Conservation (phyloP, 2,329 filamentous ascomycete genomes). For the Samsoniella hepiali region DNA sequence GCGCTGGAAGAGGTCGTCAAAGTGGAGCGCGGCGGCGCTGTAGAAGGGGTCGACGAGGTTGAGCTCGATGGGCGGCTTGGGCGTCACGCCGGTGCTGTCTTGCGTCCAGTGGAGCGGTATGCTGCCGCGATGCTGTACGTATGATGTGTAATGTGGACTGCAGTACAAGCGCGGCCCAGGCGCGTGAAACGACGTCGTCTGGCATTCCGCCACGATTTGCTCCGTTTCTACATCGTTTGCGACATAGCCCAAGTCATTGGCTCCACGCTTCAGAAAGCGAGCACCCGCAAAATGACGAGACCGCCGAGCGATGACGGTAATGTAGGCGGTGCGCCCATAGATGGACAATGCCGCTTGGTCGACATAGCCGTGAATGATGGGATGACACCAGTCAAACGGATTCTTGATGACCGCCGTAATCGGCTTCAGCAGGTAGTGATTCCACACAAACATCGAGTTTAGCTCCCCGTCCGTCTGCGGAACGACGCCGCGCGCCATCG, state of each 20-base stretch:
- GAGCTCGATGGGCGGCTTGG: conserved; percentile 92
- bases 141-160: conserved; percentile 90
- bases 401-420: conserved; percentile 68
- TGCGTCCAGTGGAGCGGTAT: conserved; percentile 98
- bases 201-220: conserved; percentile 92
- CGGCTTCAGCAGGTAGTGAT: conserved; percentile 80
- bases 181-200: conserved; percentile 93
- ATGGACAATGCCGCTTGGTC: conserved; percentile 81
- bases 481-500: conserved; percentile 61
- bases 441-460: conserved; percentile 99
- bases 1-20: conserved; percentile 88
- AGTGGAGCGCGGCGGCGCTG: conserved; percentile 86
- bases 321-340: conserved; percentile 84
- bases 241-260: conserved; percentile 92
- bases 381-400: conserved; percentile 92
- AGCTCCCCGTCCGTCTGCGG: conserved; percentile 62
- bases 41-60: conserved; percentile 97
- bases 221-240: conserved; percentile 99
- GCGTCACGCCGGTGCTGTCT: conserved; percentile 89
- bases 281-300: conserved; percentile 94
- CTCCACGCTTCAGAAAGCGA: conserved; percentile 87
- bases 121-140: conserved; percentile 93
- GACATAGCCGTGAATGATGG: conserved; percentile 93
- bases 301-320: conserved; percentile 88
- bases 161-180: conserved; percentile 82